phyloP scores from a whole-genome alignment of 2,329 filamentous ascomycete genomes.

The Aspergillus sp. region DNA sequence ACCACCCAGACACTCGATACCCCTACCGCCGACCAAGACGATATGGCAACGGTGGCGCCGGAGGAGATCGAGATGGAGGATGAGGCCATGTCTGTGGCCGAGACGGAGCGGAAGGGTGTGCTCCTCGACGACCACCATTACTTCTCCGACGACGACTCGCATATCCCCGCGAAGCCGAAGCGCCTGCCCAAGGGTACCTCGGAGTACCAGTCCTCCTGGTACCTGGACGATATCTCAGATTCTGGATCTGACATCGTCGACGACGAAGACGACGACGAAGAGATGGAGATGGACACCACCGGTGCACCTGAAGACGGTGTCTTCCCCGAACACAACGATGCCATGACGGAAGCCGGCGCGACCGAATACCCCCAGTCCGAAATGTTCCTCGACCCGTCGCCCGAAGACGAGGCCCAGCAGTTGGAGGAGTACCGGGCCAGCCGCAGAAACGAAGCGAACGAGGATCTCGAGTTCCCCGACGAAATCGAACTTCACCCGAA shows the following conservation, averaged over 20 bases:
- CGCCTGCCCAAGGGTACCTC: constrained; percentile 87
- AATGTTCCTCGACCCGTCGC: constrained; percentile 76
- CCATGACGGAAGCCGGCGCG: constrained; percentile 71
- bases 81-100: constrained; percentile 53
- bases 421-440: constrained; percentile 76
- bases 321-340: constrained; percentile 52
- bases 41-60: constrained; percentile 77
- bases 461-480: constrained; percentile 94
- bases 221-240: constrained; percentile 75
- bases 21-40: constrained; percentile 77
- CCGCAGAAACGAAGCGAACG: constrained; percentile 76
- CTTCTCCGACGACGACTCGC: constrained; percentile 80
- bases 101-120: constrained; percentile 73
- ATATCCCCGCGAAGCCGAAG: constrained; percentile 62
- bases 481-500: constrained; percentile 93
- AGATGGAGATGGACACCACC: constrained; percentile 53
- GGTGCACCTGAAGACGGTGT: constrained; percentile 78
- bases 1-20: constrained; percentile 57
- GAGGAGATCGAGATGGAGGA: constrained; percentile 80
- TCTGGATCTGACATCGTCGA: constrained; percentile 82
- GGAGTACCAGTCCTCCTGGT: constrained; percentile 93
- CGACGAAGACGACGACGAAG: constrained; percentile 57
- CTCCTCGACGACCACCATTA: constrained; percentile 96
- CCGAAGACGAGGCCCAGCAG: constrained; percentile 79
- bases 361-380: constrained; percentile 94